phyloP scores from a whole-genome alignment of 495 filamentous ascomycete genomes.

The Stereocaulon alpinum region DNA sequence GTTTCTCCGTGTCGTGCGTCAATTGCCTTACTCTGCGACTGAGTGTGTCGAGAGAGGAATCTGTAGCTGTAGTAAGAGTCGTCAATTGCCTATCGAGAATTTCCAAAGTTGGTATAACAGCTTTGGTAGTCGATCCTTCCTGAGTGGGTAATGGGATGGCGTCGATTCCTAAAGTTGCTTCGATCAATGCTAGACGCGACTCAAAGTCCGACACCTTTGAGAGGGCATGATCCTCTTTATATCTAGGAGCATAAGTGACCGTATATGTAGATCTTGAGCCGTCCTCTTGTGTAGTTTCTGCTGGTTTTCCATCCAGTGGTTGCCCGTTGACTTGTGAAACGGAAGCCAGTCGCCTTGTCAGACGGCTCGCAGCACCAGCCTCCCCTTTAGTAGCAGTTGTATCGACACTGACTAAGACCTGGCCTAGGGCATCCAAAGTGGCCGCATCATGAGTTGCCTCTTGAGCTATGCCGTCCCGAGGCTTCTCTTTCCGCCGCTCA shows the following conservation, averaged over 20 bases:
- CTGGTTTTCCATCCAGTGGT: constrained; percentile 15
- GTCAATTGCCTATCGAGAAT: constrained; percentile 61
- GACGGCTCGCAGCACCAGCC: constrained; percentile 24
- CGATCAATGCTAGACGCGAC: constrained; percentile 61
- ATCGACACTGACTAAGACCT: constrained; percentile 48
- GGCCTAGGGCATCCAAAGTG: constrained; percentile 50
- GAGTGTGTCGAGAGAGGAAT: constrained; percentile 35
- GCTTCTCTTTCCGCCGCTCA: constrained; percentile 35
- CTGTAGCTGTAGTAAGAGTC: constrained; percentile 52
- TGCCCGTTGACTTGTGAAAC: constrained; percentile 18
- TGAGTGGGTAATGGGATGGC: constrained; percentile 51
- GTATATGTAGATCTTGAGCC: constrained; percentile 35
- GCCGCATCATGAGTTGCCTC: constrained; percentile 33
- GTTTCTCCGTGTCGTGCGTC: constrained; percentile 66
- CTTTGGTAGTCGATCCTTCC: constrained; percentile 43
- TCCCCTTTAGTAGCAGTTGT: constrained; percentile 32
- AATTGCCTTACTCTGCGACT: constrained; percentile 18
- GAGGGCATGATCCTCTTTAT: constrained; percentile 54
- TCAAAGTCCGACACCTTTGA: constrained; percentile 84
- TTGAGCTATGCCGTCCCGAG: constrained; percentile 20
- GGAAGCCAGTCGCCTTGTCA: constrained; percentile 22
- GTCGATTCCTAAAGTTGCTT: constrained; percentile 71
- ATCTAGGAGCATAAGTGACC: constrained; percentile 44
- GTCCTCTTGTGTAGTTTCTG: constrained; percentile 10
- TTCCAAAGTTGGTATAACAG: constrained; percentile 72